Base-by-base conservation (phyloP, 2,329 filamentous ascomycete species). In the Fusarium avenaceum region DNA sequence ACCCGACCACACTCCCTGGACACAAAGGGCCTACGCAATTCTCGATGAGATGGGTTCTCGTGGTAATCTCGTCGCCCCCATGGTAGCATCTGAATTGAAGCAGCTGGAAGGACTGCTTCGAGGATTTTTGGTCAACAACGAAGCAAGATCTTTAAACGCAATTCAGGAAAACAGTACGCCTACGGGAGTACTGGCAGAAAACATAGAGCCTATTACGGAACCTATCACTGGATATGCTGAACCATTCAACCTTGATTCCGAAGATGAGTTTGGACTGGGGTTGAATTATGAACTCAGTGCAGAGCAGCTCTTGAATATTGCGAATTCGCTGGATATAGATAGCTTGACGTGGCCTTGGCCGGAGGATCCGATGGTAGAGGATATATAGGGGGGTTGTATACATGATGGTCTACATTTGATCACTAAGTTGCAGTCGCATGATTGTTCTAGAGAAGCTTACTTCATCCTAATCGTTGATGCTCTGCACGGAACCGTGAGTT, bases 21-120 rank as follows among this genome's bases (percentile, higher is more conserved):
- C 82, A 1, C 75, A 81, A 4, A 80, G 79, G 39, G 78, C 81
- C 3, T 80, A 82, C 50, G 53, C 65, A 3, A 77, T 85, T 11
- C 75, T 85, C 10, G 81, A 85, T 38, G 82, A 82, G 14, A 84
- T 86, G 76, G 76, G 78, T 28, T 74, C 75, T 2, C 77, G 78
- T 14, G 82, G 83, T 2, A 85, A 84, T 43, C 73, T 78, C 0
- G 78, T 85, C 8, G 83, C 84, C 1, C 75, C 73, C 5, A 80
- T 81, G 54, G 77, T 80, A 10, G 53, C 52, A 2, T 51, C 50
- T 11, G 67, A 67, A 24, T 24, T 69, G 8, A 69, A 64, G 11
- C 57, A 67, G 5, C 33, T 67, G 3, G 66, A 69, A 22, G 53
- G 54, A 0, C 10, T 63, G 7, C 43, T 70, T 7, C 61, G 43